Evolutionary conservation across 768 basidiomycete species (phyloP).

Genomic region (Xerocomus brunneocitrinus): DNA sequence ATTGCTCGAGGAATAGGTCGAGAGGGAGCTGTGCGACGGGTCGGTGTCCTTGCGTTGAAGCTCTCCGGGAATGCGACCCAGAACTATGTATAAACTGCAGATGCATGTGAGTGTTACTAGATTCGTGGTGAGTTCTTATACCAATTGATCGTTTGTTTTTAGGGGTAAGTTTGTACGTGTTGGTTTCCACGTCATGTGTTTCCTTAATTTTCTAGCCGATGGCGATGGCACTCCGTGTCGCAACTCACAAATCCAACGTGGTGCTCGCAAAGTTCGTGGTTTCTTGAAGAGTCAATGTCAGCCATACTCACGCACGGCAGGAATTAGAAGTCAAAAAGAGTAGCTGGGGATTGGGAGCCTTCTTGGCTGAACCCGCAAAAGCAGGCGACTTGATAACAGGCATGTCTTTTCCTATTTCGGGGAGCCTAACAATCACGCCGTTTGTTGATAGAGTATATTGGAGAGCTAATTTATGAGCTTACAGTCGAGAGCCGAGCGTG

Average conservation of each 20-base stretch:
- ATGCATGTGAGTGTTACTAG: constrained; percentile 37
- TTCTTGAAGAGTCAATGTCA: not conserved
- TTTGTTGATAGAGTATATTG: constrained; percentile 53
- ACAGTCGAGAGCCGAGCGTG: constrained; percentile 52
- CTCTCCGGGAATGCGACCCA: constrained; percentile 63
- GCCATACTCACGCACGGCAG: constrained; percentile 26
- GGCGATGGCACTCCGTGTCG: constrained; percentile 35
- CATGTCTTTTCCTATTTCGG: not conserved
- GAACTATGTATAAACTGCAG: constrained; percentile 53
- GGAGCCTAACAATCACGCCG: not conserved
- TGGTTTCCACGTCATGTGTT: not conserved
- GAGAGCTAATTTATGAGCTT: constrained; percentile 51
- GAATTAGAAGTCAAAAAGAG: constrained; percentile 40
- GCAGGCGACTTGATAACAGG: constrained; percentile 49
- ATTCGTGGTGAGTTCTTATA: not conserved
- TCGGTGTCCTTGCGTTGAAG: constrained; percentile 49
- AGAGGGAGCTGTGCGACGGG: constrained; percentile 33
- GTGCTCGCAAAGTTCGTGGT: constrained; percentile 38
- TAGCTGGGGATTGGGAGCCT: constrained; percentile 52
- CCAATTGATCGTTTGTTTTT: not conserved
- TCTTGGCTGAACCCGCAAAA: constrained; percentile 41
- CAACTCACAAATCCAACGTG: constrained; percentile 48
- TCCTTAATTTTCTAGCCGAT: constrained; percentile 20
- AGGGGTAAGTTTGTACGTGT: constrained; percentile 22
- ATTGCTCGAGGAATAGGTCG: constrained; percentile 34